Conservation (phyloP, 1,139 yeast species). For the Suhomyces wounanorum region DNA sequence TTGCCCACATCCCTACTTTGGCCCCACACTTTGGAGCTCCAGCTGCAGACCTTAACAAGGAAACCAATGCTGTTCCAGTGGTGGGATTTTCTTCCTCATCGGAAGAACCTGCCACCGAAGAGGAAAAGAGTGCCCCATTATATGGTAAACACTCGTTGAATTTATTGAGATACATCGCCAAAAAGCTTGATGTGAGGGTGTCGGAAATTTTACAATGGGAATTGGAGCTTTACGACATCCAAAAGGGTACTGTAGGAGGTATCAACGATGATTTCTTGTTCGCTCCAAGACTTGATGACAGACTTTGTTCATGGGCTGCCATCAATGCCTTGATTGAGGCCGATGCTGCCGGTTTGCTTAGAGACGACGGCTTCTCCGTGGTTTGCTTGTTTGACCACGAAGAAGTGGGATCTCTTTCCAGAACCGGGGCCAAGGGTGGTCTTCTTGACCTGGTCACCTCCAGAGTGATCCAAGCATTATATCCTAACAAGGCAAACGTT, state of each 20-base stretch:
- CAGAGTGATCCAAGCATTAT: slow-evolving; percentile 32
- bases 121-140: slow-evolving; percentile 63
- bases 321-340: slow-evolving; percentile 51
- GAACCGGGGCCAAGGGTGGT: slow-evolving; percentile 63
- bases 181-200: slow-evolving; percentile 48
- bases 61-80: slow-evolving; percentile 65
- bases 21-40: slow-evolving; percentile 67
- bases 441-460: slow-evolving; percentile 45
- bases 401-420: slow-evolving; percentile 61
- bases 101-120: slow-evolving; percentile 46
- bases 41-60: slow-evolving; percentile 54
- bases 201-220: slow-evolving; percentile 58
- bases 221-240: slow-evolving; percentile 65
- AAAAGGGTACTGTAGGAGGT: slow-evolving; percentile 63
- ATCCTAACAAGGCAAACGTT: slow-evolving; percentile 22
- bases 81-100: slow-evolving; percentile 45
- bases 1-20: slow-evolving; percentile 64
- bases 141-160: slow-evolving; percentile 59
- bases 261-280: slow-evolving; percentile 59
- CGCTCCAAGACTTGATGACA: slow-evolving; percentile 68
- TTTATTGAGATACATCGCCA: slow-evolving; percentile 57
- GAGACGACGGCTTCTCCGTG: slow-evolving; percentile 43
- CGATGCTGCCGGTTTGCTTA: slow-evolving; percentile 22
- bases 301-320: slow-evolving; percentile 65
- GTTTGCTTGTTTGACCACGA: slow-evolving; percentile 62